These are phyloP conservation scores for Naganishia vaughanmartiniae DNA, from an alignment of 768 basidiomycete genomes.

Conservation along the genomic window DNA sequence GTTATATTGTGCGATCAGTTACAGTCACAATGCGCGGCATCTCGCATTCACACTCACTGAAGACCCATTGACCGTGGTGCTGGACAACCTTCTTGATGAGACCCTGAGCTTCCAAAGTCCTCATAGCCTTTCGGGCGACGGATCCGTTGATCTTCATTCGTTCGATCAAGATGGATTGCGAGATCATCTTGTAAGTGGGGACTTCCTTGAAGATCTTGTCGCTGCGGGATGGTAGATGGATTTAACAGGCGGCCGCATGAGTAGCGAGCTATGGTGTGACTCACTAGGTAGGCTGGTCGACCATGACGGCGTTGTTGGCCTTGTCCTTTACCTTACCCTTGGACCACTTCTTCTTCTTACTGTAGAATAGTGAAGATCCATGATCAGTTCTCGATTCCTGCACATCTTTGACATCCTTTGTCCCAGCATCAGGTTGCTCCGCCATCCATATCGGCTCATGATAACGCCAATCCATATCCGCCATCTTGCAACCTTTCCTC, in stretches of 20 bases:
- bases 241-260: background rate
- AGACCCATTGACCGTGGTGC: conserved; percentile 88
- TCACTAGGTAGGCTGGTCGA: conserved; percentile 80
- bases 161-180: conserved; percentile 96
- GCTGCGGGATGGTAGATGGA: conserved; percentile 35
- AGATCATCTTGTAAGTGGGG: conserved; percentile 98
- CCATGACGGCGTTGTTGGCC: conserved; percentile 90
- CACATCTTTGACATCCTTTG: background rate
- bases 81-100: conserved; percentile 94
- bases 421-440: background rate
- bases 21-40: background rate
- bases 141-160: conserved; percentile 95
- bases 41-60: conserved; percentile 67
- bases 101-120: conserved; percentile 87
- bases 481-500: background rate
- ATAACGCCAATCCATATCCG: background rate
- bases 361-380: conserved; percentile 19
- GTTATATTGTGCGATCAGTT: background rate
- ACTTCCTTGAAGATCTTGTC: conserved; percentile 86
- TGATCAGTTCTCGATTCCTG: background rate
- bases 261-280: conserved; percentile 26
- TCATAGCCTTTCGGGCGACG: conserved; percentile 85
- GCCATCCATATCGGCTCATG: background rate
- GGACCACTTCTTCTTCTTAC: conserved; percentile 99
- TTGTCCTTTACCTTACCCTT: conserved; percentile 99